Percentiles rank a stretch among this genome's conserved stretches.
phyloP scores from a whole-genome alignment of 345 rosid genomes.

The Moricandia moricandioides region DNA sequence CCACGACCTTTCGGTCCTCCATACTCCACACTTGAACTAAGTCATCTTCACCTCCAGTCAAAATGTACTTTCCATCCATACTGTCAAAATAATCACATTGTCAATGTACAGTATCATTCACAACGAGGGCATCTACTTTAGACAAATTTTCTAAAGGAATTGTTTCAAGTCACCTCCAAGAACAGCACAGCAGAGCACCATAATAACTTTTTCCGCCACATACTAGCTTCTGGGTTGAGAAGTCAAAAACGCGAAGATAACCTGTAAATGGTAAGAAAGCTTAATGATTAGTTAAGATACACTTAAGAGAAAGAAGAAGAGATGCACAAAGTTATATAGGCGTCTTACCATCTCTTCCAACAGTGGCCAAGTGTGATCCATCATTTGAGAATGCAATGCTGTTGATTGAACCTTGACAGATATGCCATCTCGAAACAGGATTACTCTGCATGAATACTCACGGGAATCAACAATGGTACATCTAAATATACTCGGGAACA shows the following conservation, averaged over 20 bases:
- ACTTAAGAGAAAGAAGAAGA: constrained; percentile 4
- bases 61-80: constrained; percentile 89
- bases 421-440: constrained; percentile 98
- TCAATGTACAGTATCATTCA: neutral
- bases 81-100: constrained; percentile 46
- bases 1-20: constrained; percentile 98
- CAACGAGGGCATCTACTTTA: neutral
- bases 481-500: neutral
- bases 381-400: constrained; percentile 83
- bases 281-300: neutral
- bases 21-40: constrained; percentile 99
- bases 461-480: constrained; percentile 23
- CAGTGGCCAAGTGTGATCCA: constrained; percentile 82
- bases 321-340: neutral
- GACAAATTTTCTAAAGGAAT: constrained; percentile 14
- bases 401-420: constrained; percentile 91
- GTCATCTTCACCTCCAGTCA: constrained; percentile 99
- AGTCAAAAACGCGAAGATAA: constrained; percentile 89
- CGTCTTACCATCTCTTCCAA: constrained; percentile 94
- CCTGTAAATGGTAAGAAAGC: constrained; percentile 48
- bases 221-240: constrained; percentile 40
- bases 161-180: constrained; percentile 37
- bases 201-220: constrained; percentile 41
- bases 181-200: constrained; percentile 41
- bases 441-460: constrained; percentile 69